Base-by-base conservation (phyloP, 495 filamentous ascomycete genomes). In the Rusavskia elegans region DNA sequence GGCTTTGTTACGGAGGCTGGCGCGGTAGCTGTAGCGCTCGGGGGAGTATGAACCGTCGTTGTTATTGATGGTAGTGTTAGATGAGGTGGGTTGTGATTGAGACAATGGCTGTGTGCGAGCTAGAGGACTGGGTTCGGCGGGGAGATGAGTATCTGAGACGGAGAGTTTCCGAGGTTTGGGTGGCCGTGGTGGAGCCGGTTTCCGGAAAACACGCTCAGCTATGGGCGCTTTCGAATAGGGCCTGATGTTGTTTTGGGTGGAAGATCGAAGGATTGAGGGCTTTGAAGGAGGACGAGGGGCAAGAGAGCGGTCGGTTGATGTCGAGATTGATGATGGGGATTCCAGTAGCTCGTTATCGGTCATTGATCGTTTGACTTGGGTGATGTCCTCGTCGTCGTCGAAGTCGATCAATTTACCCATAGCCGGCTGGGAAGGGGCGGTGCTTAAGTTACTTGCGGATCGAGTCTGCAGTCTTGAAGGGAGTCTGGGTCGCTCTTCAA, bases 351-450 rank as follows among this genome's bases (percentile, higher is more conserved):
- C 40, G 51, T 60, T 57, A 44, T 63, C 55, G 53, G 63, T 51
- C 57, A 61, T 42, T 64, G 64, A 61, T 44, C 59, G 29, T 59
- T 64, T 50, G 55, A 66, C 64, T 37, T 63, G 63, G 17, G 61
- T 55, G 16, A 70, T 62, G 5, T 81, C 74, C 16, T 81, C 78
- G 1, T 76, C 71, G 11, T 81, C 78, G 1, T 76, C 71, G 14
- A 85, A 68, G 55, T 84, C 81, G 21, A 86, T 86, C 41, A 86
- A 57, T 44, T 77, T 77, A 0, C 70, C 79, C 60, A 72, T 77
- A 3, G 63, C 59, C 0, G 74, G 68, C 3, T 64, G 66, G 6
- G 57, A 60, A 20, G 52, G 46, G 52, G 27, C 59, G n/a, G 25
- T 62, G 16, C 29, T 37, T 3, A 39, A n/a, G 3, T 38, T 55